Evolutionary conservation across 768 basidiomycete species (phyloP), one percentile per base, ranked within the genome.

Genomic region (Suillus tomentosus): DNA sequence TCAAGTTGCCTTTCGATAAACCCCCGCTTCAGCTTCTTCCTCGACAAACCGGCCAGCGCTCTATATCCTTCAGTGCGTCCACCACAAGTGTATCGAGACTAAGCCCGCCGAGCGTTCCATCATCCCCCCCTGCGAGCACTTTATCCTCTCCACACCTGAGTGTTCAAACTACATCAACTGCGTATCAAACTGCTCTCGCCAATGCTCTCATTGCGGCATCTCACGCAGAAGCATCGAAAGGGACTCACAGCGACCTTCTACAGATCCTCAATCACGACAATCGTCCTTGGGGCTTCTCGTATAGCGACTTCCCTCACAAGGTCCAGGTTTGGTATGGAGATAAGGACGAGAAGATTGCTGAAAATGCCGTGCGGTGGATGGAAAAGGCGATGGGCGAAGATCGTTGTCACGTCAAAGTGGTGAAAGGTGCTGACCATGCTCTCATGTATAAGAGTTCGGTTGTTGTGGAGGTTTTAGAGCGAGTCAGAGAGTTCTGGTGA

Each of bases 281-380:
- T 53, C 87, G 88, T 66, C 88, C 92, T 1, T 94, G 92, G 92
- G 96, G 94, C 0, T 96, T 97, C 78, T 89, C 88, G 11, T 98
- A 98, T 73, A 75, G 84, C 17, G 84, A 91, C 24, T 91, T 96
- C 67, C 86, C 86, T 15, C 89, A 91, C 70, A 80, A 78, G 36
- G 90, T 93, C 54, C 86, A 85, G 50, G 88, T 99, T 47, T 98
- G 94, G 94, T 95, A 95, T 68, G 96, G 96, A 3, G 92, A 95
- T 69, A 85, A 83, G 67, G 96, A 99, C 75, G 96, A 98, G 77
- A 91, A 90, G 78, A 96, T 99, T 65, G 89, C 90, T 40, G 91
- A 96, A 74, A 88, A 90, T 69, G 92, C 94, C 53, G 89, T 99
- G 47, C 79, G 91, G 69, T 96, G 94, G 94, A 92, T 95, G 91